Evolutionary conservation across 352 stramenopile genomes (phyloP).

Genomic region (Phytopythium helicoides): DNA sequence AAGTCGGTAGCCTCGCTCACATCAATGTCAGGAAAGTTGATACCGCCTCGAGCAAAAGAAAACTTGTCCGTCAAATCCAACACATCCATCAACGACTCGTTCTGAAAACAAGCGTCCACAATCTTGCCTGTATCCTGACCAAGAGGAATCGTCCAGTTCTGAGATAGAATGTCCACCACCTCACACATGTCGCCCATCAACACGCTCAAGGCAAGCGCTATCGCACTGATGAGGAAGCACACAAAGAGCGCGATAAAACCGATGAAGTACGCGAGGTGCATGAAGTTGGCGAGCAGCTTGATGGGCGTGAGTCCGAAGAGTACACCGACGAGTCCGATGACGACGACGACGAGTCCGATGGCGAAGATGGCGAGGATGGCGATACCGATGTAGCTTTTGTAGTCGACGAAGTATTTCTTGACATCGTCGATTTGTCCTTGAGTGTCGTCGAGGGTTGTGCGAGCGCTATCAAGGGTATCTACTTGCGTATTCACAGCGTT

Average conservation of each 20-base stretch:
- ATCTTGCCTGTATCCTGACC: conserved; percentile 38
- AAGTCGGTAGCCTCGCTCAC: conserved; percentile 44
- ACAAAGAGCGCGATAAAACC: conserved; percentile 65
- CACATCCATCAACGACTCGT: conserved; percentile 55
- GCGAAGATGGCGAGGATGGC: conserved; percentile 57
- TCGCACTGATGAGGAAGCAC: conserved; percentile 53
- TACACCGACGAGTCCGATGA: conserved; percentile 55
- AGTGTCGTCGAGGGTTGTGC: conserved; percentile 26
- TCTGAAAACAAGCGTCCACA: conserved; percentile 62
- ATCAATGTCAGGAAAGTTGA: conserved; percentile 45
- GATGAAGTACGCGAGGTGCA: conserved; percentile 71
- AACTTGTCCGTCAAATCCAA: conserved; percentile 55
- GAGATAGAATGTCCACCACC: conserved; percentile 36
- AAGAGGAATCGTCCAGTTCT: conserved; percentile 58
- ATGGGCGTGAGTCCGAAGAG: conserved; percentile 62
- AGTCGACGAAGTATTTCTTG: conserved; percentile 32
- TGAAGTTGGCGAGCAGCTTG: conserved; percentile 62
- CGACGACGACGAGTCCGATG: conserved; percentile 47
- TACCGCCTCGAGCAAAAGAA: conserved; percentile 51
- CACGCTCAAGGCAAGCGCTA: conserved; percentile 56
- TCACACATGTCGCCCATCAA: conserved; percentile 63
- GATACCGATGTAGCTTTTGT: conserved; percentile 34
- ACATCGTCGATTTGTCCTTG: conserved; percentile 30
- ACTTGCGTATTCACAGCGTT: conserved; percentile 35
- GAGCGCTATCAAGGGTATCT: conserved; percentile 18